phyloP scores from a whole-genome alignment of 208 protist species.

The Leptomonas seymouri region DNA sequence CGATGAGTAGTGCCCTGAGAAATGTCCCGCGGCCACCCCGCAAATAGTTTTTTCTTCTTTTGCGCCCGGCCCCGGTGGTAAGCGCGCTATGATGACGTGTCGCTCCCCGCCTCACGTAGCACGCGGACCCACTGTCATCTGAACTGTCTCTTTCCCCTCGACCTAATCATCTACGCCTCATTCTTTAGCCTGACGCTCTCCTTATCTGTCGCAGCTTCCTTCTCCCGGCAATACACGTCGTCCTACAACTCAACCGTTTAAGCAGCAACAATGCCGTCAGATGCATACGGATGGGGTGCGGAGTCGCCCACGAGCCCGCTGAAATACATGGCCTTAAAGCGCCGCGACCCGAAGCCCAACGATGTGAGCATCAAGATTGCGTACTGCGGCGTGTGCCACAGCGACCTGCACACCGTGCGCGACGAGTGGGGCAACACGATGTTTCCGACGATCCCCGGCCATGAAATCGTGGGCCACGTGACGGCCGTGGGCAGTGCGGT shows the following conservation, averaged over 20 bases:
- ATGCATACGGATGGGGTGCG: slow-evolving; percentile 46
- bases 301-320: slow-evolving; percentile 43
- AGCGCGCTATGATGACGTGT: too few relatives aligned
- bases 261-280: slow-evolving; percentile 26
- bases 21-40: too few relatives aligned
- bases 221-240: too few relatives aligned
- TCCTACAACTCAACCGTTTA: too few relatives aligned
- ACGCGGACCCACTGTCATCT: too few relatives aligned
- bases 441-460: slow-evolving; percentile 71
- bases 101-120: too few relatives aligned
- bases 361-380: slow-evolving; percentile 78
- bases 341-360: slow-evolving; percentile 40
- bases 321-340: slow-evolving; percentile 42
- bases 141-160: too few relatives aligned
- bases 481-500: slow-evolving; percentile 62
- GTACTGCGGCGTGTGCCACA: slow-evolving; percentile 88
- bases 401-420: slow-evolving; percentile 65
- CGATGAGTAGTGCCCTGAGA: too few relatives aligned
- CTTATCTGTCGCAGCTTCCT: too few relatives aligned
- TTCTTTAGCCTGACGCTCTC: too few relatives aligned
- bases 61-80: background rate
- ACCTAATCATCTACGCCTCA: background rate
- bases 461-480: slow-evolving; percentile 83
- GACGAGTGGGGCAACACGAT: slow-evolving; percentile 61
- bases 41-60: background rate